phyloP scores from a whole-genome alignment of 306 rosid genomes.

The Cucurbita moschata region DNA sequence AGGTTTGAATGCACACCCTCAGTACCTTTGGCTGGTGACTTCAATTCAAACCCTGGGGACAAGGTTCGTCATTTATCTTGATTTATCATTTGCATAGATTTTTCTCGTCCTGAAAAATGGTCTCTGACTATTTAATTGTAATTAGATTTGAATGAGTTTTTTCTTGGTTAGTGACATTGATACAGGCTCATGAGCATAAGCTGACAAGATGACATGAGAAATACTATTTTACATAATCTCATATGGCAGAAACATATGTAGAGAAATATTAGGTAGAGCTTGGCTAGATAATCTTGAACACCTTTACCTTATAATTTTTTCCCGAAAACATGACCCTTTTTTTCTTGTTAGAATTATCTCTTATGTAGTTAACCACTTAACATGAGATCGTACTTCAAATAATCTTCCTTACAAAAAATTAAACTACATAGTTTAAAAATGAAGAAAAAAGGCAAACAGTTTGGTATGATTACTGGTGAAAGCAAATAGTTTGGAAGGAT shows the following conservation, averaged over 20 bases:
- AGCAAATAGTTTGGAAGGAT: no score
- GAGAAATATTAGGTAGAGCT: not conserved
- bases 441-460: not conserved
- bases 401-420: not conserved
- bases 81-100: not conserved
- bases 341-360: not conserved
- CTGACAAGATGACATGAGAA: not conserved
- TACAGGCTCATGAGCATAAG: not conserved
- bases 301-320: not conserved
- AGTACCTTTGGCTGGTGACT: conserved; percentile 77
- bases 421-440: not conserved
- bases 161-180: not conserved
- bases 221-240: not conserved
- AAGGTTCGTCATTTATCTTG: conserved; percentile 31
- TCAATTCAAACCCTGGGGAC: conserved; percentile 86
- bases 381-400: not conserved
- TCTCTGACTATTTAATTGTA: not conserved
- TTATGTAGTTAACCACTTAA: not conserved
- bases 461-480: not conserved
- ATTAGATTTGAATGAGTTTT: not conserved
- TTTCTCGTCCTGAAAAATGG: not conserved
- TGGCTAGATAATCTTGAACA: not conserved
- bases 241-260: not conserved
- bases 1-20: conserved; percentile 48
- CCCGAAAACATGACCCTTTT: not conserved